Base-by-base conservation (phyloP, 2,329 filamentous ascomycete species). In the Claviceps digitariae region DNA sequence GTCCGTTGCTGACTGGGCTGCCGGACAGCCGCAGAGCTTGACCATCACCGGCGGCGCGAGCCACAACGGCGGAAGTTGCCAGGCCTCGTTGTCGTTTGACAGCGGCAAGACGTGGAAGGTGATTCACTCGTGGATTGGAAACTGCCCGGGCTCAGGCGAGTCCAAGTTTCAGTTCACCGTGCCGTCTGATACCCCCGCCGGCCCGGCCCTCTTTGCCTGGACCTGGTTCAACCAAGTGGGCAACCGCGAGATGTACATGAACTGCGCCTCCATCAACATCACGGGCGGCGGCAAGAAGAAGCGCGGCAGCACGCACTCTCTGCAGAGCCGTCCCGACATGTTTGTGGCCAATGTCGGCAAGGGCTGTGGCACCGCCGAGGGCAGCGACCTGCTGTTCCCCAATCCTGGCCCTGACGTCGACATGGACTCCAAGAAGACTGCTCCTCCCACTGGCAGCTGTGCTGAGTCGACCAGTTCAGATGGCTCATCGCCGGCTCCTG, bases 201-300 rank as follows among this genome's bases (percentile, higher is more conserved):
- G 68, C 67, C 77, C 82, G 36, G 84, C 81, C 54, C 66, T 90
- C 46, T 77, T 90, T 50, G 81, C 82, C 40, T 91, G 87, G 87
- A 82, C 81, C 27, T 87, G 84, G 84, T 84, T 86, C 71, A 89
- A 89, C 73, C 72, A 81, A 58, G 68, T 85, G 43, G 86, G 87
- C 27, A 90, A 90, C 69, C 78, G 87, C 48, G 87, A 91, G 66
- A 87, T 86, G 79, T 93, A 93, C 76, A 89, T 89, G 84, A 88
- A 89, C 70, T 93, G 87, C 63, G 86, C 87, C 8, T 74, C 78
- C 51, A 77, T 90, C 60, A 80, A 77, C 57, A 82, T 90, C 63
- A 68, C 65, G 52, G 67, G 68, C 29, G 65, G 67, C 50, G 15
- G 50, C 10, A 46, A 52, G 41, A 43, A 31, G 25, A 34, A 23